These are phyloP conservation scores for Beauveria scarabaeidicola DNA, from an alignment of 2,329 filamentous ascomycete genomes.

Conservation along the genomic window DNA sequence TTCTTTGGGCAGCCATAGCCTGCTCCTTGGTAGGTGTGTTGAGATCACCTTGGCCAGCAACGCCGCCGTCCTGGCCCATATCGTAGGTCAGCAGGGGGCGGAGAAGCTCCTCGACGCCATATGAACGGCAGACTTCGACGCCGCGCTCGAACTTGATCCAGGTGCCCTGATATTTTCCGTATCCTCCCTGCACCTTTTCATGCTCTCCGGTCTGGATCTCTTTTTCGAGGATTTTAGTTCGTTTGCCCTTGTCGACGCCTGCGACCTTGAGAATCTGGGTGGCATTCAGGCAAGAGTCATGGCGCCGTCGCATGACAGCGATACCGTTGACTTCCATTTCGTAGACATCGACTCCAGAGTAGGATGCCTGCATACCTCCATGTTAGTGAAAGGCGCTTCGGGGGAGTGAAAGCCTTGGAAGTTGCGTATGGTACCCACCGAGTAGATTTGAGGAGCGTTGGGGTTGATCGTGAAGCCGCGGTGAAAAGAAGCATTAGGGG, in stretches of 20 bases:
- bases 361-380: constrained; percentile 55
- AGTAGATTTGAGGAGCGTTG: constrained; percentile 52
- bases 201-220: constrained; percentile 94
- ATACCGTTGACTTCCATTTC: constrained; percentile 95
- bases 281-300: constrained; percentile 94
- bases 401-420: not conserved
- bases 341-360: constrained; percentile 93
- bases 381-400: not conserved
- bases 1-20: constrained; percentile 91
- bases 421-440: constrained; percentile 33
- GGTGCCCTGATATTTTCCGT: constrained; percentile 97
- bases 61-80: constrained; percentile 65
- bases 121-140: constrained; percentile 79
- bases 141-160: constrained; percentile 95
- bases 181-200: constrained; percentile 96
- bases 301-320: constrained; percentile 90
- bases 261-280: constrained; percentile 98
- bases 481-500: constrained; percentile 28
- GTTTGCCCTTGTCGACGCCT: constrained; percentile 93
- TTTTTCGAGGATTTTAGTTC: constrained; percentile 95
- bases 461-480: constrained; percentile 24
- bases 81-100: constrained; percentile 71
- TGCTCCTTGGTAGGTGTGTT: constrained; percentile 98
- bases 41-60: constrained; percentile 64
- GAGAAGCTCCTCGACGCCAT: constrained; percentile 68